Conservation (phyloP, 129 eudicot species). For the Daucus carota region DNA sequence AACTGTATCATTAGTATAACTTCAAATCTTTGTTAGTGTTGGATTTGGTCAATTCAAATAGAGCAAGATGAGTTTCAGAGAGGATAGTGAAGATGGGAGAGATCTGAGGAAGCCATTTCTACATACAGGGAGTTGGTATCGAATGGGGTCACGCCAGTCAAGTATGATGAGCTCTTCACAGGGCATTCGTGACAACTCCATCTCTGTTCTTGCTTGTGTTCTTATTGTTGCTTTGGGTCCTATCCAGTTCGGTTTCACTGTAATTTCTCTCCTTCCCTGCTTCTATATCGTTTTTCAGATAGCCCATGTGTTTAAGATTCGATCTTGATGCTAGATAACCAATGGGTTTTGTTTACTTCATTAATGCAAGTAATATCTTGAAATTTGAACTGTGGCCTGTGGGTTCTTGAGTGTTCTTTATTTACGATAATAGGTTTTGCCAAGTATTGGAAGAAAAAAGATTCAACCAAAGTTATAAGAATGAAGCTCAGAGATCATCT, state of each 20-base stretch:
- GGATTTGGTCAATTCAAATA: not conserved
- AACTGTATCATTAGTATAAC: not conserved
- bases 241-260: slow-evolving; percentile 94
- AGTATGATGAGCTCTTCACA: slow-evolving; percentile 85
- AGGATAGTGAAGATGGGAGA: slow-evolving; percentile 54
- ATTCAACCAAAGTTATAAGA: too few species aligned
- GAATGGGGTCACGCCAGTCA: slow-evolving; percentile 85
- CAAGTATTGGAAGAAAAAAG: not conserved
- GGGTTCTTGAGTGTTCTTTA: not conserved
- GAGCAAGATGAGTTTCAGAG: slow-evolving; percentile 14
- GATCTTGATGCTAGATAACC: not conserved
- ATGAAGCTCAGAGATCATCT: too few species aligned
- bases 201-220: slow-evolving; percentile 88
- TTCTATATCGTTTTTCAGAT: not conserved
- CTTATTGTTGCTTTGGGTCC: slow-evolving; percentile 85
- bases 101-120: slow-evolving; percentile 84
- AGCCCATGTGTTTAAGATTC: slow-evolving; percentile 4
- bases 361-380: not conserved
- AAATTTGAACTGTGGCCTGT: not conserved
- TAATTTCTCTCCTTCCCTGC: slow-evolving; percentile 14
- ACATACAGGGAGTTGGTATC: slow-evolving; percentile 92
- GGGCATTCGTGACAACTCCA: slow-evolving; percentile 72
- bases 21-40: not conserved
- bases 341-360: not conserved
- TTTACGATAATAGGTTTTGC: not conserved